Conservation (phyloP, 108 stramenopile genomes). For the Cyclotella cryptica region DNA sequence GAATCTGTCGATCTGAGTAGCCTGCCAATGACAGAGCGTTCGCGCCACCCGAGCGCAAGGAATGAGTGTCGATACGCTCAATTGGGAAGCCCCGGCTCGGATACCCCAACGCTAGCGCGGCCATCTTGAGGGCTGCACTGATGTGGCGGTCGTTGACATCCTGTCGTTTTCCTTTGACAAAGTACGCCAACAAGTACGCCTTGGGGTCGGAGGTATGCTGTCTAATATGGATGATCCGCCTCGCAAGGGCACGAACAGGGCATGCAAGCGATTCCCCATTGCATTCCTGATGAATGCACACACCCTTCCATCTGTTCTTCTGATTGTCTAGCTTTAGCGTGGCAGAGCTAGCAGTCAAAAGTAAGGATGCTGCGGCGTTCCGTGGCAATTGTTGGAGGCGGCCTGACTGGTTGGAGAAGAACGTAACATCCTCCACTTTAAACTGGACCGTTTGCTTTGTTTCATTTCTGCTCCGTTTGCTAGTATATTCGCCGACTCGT, state of each 20-base stretch:
- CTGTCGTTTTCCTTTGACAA: not conserved
- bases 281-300: too few relatives aligned
- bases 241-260: conserved; percentile 7
- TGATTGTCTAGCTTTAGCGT: too few relatives aligned
- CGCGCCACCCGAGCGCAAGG: not conserved
- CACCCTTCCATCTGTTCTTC: too few relatives aligned
- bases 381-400: not conserved
- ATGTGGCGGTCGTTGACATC: conserved; percentile 8
- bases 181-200: not conserved
- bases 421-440: not conserved
- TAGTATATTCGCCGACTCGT: too few relatives aligned
- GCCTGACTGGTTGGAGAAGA: conserved; percentile 3
- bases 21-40: conserved; percentile 1
- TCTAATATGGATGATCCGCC: not conserved
- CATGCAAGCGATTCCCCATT: not conserved
- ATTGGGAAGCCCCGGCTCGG: not conserved
- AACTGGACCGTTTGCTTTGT: too few relatives aligned
- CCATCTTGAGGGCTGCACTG: not conserved
- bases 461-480: conserved; percentile 21
- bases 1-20: too few relatives aligned
- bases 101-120: not conserved
- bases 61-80: too few relatives aligned
- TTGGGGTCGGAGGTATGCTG: not conserved
- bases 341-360: not conserved
- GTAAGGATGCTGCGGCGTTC: not conserved